Base-by-base conservation (phyloP, 768 basidiomycete species). In the Lepiota brunneoincarnata region DNA sequence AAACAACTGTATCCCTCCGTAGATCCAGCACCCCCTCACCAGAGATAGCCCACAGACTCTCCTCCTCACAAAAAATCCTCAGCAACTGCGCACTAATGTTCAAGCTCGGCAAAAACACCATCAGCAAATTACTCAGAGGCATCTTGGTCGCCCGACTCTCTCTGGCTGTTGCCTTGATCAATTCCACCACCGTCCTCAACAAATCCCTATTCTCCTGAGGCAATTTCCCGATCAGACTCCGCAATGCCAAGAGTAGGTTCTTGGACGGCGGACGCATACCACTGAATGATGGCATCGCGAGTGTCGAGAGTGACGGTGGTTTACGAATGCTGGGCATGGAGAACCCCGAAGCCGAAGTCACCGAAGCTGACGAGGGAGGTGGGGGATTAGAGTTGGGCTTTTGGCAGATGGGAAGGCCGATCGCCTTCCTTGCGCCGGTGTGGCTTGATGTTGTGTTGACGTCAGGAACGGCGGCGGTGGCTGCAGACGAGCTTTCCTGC, bases 41-140 rank as follows among this genome's bases (percentile, higher is more conserved):
- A 20, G 39, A 43, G 28, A 54, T 57, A 23, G 58, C 69, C 91
- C 91, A 93, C 39, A 91, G 80, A 18, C 69, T 77, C 51, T 82
- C 76, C 7, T 79, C 78, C 65, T 93, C 90, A 61, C 89, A 89
- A 2, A 93, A 67, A 26, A 86, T 79, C 58, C 86, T 79, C 60
- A 93, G 68, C 23, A 93, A 64, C 1, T 84, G 76, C 14, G 89
- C 89, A 54, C 75, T 89, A 82, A 94, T 87, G 63, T 80, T 84
- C 64, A 94, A 68, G 64, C 85, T 92, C 6, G 94, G 95, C 58
- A 90, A 93, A 65, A 98, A 86, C 46, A 96, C 87, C 31, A 95
- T 73, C 44, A 95, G 73, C 60, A 98, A 68, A 63, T 97, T 97
- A 67, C 87, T 87, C 59, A 97, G 69, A 2, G 93, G 91, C 94